Percentiles rank a stretch among this genome's conserved stretches.
Evolutionary conservation across 164 flowering plant genomes (phyloP).

Genomic region (Tetracentron sinense): DNA sequence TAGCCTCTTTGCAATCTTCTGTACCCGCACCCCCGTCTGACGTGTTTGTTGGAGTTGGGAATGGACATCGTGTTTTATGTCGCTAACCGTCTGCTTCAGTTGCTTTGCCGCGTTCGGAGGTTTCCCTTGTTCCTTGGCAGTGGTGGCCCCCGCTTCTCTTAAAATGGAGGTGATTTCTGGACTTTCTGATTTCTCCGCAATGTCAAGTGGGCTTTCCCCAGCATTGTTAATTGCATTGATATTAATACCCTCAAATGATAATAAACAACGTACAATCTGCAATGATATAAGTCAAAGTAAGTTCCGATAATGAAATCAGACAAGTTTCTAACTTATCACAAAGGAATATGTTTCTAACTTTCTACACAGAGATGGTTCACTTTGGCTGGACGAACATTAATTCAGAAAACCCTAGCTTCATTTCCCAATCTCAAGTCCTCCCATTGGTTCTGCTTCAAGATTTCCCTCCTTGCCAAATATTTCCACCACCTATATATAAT

Average conservation of each 20-base stretch:
- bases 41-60: constrained; percentile 66
- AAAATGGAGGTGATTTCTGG: constrained; percentile 39
- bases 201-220: constrained; percentile 62
- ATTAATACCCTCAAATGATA: constrained; percentile 43
- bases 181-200: constrained; percentile 45
- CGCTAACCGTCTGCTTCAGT: constrained; percentile 77
- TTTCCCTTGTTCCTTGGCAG: constrained; percentile 43
- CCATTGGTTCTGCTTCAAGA: too few relatives aligned
- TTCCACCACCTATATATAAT: too few relatives aligned
- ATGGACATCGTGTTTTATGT: constrained; percentile 65
- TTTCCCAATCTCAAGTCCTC: too few relatives aligned
- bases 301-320: neutral
- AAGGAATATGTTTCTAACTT: too few relatives aligned
- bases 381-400: too few relatives aligned
- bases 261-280: constrained; percentile 51
- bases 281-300: neutral
- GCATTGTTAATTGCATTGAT: constrained; percentile 46
- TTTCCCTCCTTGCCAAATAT: too few relatives aligned
- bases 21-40: constrained; percentile 54
- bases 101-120: constrained; percentile 53
- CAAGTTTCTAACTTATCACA: too few relatives aligned
- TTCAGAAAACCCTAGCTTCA: too few relatives aligned
- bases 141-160: constrained; percentile 47
- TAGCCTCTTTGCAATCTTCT: constrained; percentile 53
- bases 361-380: too few relatives aligned